Conservation (phyloP, 2,329 filamentous ascomycete genomes). For the Alternaria triticimaculans region DNA sequence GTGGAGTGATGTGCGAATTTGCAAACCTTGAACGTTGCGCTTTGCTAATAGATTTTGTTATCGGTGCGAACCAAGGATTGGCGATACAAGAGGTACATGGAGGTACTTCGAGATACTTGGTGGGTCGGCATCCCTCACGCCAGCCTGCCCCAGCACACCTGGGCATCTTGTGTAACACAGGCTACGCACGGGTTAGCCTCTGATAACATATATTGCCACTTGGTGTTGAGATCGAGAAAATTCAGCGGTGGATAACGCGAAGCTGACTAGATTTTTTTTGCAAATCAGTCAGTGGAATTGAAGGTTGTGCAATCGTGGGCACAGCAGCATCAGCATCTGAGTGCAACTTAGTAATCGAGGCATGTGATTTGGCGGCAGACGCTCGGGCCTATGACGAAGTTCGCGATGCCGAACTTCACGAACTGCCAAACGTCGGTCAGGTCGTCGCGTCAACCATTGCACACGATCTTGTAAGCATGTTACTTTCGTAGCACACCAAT, state of each 20-base stretch:
- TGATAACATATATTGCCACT: slow-evolving; percentile 10
- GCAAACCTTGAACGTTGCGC: slow-evolving; percentile 3
- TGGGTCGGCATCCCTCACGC: slow-evolving; percentile 7
- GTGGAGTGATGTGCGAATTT: slow-evolving; percentile 13
- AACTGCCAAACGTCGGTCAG: slow-evolving; percentile 20
- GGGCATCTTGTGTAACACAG: slow-evolving; percentile 12
- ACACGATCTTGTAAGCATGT: slow-evolving; percentile 16
- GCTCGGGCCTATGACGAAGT: slow-evolving; percentile 43
- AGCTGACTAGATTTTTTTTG: neutral
- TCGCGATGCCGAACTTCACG: slow-evolving; percentile 11
- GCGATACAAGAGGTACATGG: slow-evolving; percentile 4
- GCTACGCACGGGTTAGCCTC: slow-evolving; percentile 5
- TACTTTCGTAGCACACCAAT: neutral
- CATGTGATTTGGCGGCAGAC: slow-evolving; percentile 40
- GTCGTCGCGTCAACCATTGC: slow-evolving; percentile 13
- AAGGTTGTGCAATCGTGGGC: neutral
- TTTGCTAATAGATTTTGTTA: slow-evolving; percentile 16
- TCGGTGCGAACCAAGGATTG: neutral
- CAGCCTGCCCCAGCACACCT: slow-evolving; percentile 16
- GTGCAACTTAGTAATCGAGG: slow-evolving; percentile 16
- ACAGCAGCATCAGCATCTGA: neutral
- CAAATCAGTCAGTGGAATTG: slow-evolving; percentile 7
- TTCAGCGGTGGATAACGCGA: neutral
- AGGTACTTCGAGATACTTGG: slow-evolving; percentile 32
- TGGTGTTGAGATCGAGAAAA: slow-evolving; percentile 29